Percentiles rank a stretch among this genome's conserved stretches.
These are phyloP conservation scores for Rhynchosporium secalis DNA, from an alignment of 2,329 filamentous ascomycete species.

Conservation along the genomic window DNA sequence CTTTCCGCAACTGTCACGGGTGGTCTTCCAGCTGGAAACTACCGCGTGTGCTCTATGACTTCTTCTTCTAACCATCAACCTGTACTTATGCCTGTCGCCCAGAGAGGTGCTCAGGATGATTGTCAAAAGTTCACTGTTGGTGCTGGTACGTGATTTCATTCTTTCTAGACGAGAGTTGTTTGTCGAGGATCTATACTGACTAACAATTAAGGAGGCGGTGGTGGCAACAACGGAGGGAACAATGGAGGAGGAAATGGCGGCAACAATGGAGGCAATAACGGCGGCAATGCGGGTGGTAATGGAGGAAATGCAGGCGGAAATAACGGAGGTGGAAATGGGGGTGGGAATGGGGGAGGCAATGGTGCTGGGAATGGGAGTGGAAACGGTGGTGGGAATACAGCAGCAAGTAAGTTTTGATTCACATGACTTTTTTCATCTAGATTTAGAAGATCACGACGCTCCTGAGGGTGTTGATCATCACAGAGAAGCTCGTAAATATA, in stretches of 20 bases:
- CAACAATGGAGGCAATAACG: constrained; percentile 2
- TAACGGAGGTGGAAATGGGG: too few species aligned
- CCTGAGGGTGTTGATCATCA: constrained; percentile 7
- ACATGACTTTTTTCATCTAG: not conserved
- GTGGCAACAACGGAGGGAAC: not conserved
- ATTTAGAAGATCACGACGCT: not conserved
- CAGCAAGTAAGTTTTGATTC: constrained; percentile 2
- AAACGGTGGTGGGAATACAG: not conserved
- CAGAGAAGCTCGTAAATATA: constrained; percentile 1
- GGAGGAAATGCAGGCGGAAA: not conserved
- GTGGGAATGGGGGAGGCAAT: not conserved
- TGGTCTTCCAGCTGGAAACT: constrained; percentile 46
- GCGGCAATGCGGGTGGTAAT: constrained; percentile 3
- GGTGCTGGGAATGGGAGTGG: constrained; percentile 14
- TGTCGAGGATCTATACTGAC: not conserved
- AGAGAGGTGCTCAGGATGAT: constrained; percentile 48
- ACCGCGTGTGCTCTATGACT: constrained; percentile 47
- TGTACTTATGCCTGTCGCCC: constrained; percentile 47
- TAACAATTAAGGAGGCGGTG: not conserved
- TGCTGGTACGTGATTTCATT: not conserved
- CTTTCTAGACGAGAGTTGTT: not conserved
- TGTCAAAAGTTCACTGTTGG: constrained; percentile 47
- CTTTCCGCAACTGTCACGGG: constrained; percentile 42
- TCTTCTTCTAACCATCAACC: constrained; percentile 47
- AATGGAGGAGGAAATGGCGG: not conserved